Evolutionary conservation across 495 filamentous ascomycete species (phyloP), one percentile per base, ranked within the genome.

Genomic region (Stereocaulon alpinum): DNA sequence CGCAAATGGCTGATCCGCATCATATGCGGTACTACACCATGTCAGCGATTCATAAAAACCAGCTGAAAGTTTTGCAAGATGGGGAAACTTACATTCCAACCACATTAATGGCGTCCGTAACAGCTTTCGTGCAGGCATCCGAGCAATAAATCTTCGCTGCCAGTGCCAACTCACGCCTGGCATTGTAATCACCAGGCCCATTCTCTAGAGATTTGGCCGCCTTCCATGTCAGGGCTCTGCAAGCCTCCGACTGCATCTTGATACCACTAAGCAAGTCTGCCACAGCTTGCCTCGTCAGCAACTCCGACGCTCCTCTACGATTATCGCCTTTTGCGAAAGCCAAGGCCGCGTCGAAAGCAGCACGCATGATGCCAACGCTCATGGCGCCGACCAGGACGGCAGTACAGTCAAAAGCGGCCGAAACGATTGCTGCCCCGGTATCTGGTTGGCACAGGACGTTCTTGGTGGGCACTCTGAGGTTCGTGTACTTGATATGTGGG

Each of bases 61-160:
- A 17, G 6, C 10, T 18, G 17, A 5, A 34, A 27, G 9, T 5
- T n/a, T 20, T 29, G 30, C n/a, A n/a, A 49, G 20, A 22, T 30
- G 32, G 45, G n/a, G n/a, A 29, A 41, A 58, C 64, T 15, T 57
- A 67, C 61, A 66, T 66, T 34, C 65, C 65, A 42, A 59, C 61
- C 49, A 55, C 56, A 18, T 61, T 76, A 59, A 82, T 80, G 15
- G 72, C 73, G 61, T 80, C 76, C 40, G 70, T 71, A 3, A 74
- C 72, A 49, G 63, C 71, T 58, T 75, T 74, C 15, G 77, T 74
- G 0, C 74, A 76, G 22, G 70, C 65, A 40, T 81, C 79, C 12
- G 69, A 76, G 58, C 77, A 75, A 60, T 68, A 82, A 0, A 81
- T 69, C 69, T 82, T 81, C 20, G 76, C 75, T n/a, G 74, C 72